Percentiles rank a stretch among this genome's conserved stretches.
Evolutionary conservation across 176 grass and related monocot species (phyloP).

Genomic region (maize (Zea mays)): Zm-B73-REFERENCE-NAM-5.0 NC_050103.1:59763501-59764000

Average conservation of each 20-base stretch:
- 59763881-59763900: constrained; percentile 44
- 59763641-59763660: not conserved
- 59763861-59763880: too few species aligned
- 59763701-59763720: constrained; percentile 29
- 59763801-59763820: too few species aligned
- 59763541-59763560: not conserved
- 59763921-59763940: constrained; percentile 40
- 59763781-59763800: not conserved
- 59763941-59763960: constrained; percentile 20
- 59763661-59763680: not conserved
- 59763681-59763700: constrained; percentile 22
- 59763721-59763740: constrained; percentile 20
- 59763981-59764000: constrained; percentile 45
- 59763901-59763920: constrained; percentile 40
- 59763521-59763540: not conserved
- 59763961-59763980: not conserved
- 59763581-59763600: not conserved
- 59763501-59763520: not conserved
- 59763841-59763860: too few species aligned
- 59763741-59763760: not conserved
- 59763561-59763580: not conserved
- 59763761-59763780: not conserved
- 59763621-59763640: not conserved
- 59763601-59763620: not conserved
- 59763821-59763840: too few species aligned